Percentiles rank a stretch among this genome's conserved stretches.
Conservation (phyloP, 768 basidiomycete species). For the Suillus bovinus region DNA sequence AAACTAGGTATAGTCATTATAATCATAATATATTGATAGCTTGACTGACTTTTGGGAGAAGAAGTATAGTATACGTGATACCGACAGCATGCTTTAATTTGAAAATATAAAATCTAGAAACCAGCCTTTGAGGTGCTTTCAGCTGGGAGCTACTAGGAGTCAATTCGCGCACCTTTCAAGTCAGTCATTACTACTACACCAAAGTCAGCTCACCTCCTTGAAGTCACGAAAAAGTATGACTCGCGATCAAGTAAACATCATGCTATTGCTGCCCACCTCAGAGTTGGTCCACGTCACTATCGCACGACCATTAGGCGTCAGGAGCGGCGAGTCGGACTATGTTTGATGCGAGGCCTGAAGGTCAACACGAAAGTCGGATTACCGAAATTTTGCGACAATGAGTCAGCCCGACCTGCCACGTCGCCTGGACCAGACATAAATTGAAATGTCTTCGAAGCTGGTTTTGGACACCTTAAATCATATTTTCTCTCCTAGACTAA, state of each 20-base stretch:
- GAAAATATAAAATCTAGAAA: too few species aligned
- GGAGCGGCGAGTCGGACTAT: neutral
- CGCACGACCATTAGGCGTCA: neutral
- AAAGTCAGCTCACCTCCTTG: too few species aligned
- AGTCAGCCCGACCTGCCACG: neutral
- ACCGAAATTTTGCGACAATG: too few species aligned
- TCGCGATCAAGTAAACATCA: neutral
- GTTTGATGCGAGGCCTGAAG: too few species aligned
- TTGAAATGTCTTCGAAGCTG: neutral
- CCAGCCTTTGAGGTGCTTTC: too few species aligned
- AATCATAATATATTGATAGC: neutral
- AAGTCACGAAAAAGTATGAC: too few species aligned
- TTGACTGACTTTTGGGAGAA: neutral
- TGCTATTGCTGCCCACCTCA: neutral
- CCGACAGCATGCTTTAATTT: too few species aligned
- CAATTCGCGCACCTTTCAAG: too few species aligned
- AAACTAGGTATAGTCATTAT: neutral
- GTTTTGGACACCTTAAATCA: neutral
- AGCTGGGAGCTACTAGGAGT: too few species aligned
- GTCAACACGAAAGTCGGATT: neutral
- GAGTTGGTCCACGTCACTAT: neutral
- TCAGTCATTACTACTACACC: too few species aligned
- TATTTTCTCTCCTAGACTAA: neutral
- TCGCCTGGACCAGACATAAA: neutral
- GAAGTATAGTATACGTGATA: neutral